phyloP scores from a whole-genome alignment of 2,329 filamentous ascomycete species.

The Lachnellula subtilissima region DNA sequence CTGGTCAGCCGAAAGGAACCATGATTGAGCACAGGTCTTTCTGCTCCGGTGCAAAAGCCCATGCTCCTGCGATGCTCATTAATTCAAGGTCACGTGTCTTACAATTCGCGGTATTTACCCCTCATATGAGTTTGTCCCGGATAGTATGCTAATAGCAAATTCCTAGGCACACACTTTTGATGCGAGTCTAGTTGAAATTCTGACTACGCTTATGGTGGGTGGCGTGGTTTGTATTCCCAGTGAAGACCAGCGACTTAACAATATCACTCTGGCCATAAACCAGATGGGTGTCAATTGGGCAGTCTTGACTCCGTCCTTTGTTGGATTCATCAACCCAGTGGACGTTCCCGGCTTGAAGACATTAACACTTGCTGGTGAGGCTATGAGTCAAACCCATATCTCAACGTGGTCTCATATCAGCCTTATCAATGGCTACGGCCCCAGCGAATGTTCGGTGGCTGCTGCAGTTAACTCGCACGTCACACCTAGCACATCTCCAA shows the following conservation, averaged over 20 bases:
- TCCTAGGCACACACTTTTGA: constrained; percentile 18
- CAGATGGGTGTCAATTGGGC: constrained; percentile 16
- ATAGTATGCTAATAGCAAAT: background rate
- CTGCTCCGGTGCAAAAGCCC: constrained; percentile 6
- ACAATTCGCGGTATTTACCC: constrained; percentile 11
- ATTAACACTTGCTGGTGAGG: constrained; percentile 86
- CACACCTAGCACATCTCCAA: constrained; percentile 10
- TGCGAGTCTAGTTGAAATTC: constrained; percentile 15
- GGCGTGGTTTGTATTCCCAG: constrained; percentile 20
- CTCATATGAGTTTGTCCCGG: background rate
- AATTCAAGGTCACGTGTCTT: constrained; percentile 9
- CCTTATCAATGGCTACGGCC: constrained; percentile 59
- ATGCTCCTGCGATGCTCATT: constrained; percentile 5
- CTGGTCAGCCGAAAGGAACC: constrained; percentile 22
- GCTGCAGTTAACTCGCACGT: constrained; percentile 7
- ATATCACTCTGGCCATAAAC: constrained; percentile 15
- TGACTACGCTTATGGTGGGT: constrained; percentile 15
- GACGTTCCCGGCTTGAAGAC: constrained; percentile 65
- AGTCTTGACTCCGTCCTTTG: constrained; percentile 17
- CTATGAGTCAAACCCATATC: constrained; percentile 56
- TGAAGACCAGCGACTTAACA: constrained; percentile 16
- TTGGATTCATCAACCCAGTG: constrained; percentile 75
- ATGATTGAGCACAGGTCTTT: constrained; percentile 14
- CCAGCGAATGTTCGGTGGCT: constrained; percentile 42
- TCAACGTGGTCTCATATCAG: constrained; percentile 34